phyloP scores from a whole-genome alignment of 768 basidiomycete species.

The Mycena indigotica region DNA sequence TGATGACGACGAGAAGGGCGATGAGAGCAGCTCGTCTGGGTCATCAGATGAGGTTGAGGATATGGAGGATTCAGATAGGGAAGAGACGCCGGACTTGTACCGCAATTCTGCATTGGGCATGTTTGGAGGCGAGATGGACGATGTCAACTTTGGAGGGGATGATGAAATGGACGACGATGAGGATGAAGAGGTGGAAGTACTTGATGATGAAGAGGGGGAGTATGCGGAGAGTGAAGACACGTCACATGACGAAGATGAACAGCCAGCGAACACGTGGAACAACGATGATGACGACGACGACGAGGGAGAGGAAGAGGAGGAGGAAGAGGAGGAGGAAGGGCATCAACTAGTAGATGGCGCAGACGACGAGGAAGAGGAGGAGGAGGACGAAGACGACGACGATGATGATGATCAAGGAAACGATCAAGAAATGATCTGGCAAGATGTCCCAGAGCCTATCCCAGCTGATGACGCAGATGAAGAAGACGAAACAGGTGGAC shows the following conservation, averaged over 20 bases:
- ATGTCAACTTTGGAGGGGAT: conserved; percentile 64
- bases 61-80: conserved; percentile 57
- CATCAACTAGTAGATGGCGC: conserved; percentile 41
- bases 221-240: conserved; percentile 83
- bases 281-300: conserved; percentile 72
- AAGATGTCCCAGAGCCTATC: conserved; percentile 53
- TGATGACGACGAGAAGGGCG: conserved; percentile 47
- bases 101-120: conserved; percentile 96
- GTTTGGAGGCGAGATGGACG: conserved; percentile 92
- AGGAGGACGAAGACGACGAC: conserved; percentile 41
- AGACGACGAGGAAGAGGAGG: conserved; percentile 53
- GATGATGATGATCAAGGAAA: conserved; percentile 54
- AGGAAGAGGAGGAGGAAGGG: conserved; percentile 31
- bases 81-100: conserved; percentile 91
- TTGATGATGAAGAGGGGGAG: conserved; percentile 86
- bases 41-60: conserved; percentile 60
- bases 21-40: conserved; percentile 50
- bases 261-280: conserved; percentile 57
- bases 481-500: conserved; percentile 63
- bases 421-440: conserved; percentile 59
- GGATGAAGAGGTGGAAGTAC: conserved; percentile 83
- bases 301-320: conserved; percentile 67
- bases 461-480: conserved; percentile 59
- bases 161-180: conserved; percentile 83
- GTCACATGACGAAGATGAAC: conserved; percentile 71